Evolutionary conservation across 108 stramenopile species (phyloP), one percentile per base, ranked within the genome.

Genomic region (Nitzschia sp.): DNA sequence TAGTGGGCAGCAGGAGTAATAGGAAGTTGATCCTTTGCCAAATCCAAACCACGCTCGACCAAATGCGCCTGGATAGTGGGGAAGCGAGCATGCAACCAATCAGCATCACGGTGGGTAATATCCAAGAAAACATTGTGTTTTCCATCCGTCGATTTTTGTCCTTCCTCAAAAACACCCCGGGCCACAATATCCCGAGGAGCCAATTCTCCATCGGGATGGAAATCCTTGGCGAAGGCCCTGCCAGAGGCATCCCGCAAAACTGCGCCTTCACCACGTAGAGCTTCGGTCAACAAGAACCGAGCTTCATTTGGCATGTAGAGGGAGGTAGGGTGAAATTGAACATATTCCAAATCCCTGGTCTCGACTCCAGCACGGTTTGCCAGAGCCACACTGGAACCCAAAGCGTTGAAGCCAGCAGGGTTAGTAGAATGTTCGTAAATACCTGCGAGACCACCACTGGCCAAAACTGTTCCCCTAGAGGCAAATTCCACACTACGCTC

Each of bases 271-370:
- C 96, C 96, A 14, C 96, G 81, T 41, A 97, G 67, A 6, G 96
- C 95, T 77, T 97, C 96, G 7, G 93, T 92, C 57, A 97, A 69
- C n/a, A 97, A 78, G 65, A 96, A 97, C 21, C 94, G 80, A 10
- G 87, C 70, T 63, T 93, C 90, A 51, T 88, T 84, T 26, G 93
- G 93, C 21, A 95, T 64, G 77, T 73, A 83, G 22, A 97, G 69
- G 0, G 96, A 84, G 0, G 96, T 97, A 41, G 96, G 96, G 69
- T 97, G 96, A 69, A 97, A 97, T 76, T 97, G 96, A 0, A 97
- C 95, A 70, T 95, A 97, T 67, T 97, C 95, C 87, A 96, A 78
- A 55, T 95, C 93, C 11, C 86, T 79, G 0, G 82, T 80, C 10
- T 56, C 69, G 6, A 90, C 90, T 15, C 82, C 82, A 5, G 77